Percentiles rank a stretch among this genome's conserved stretches.
These are phyloP conservation scores for Penicillium concentricum DNA, from an alignment of 2,329 filamentous ascomycete species.

Conservation along the genomic window DNA sequence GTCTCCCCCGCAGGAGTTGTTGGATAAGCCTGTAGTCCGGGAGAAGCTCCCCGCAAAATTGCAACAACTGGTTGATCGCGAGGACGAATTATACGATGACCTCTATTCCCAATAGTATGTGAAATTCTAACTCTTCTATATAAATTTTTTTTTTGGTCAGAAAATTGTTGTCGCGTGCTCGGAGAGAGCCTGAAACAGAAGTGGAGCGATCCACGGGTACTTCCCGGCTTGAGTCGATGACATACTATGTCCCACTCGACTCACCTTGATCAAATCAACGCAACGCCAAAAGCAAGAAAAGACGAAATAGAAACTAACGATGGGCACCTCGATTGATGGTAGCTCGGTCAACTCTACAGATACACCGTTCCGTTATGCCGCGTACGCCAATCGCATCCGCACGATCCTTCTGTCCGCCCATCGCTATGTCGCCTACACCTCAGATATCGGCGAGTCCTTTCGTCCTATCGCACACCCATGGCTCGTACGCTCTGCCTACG, in stretches of 20 bases:
- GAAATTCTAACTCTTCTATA: not conserved
- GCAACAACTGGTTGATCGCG: slow-evolving; percentile 56
- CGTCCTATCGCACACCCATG: slow-evolving; percentile 85
- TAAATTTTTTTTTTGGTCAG: not conserved
- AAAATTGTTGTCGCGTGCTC: not conserved
- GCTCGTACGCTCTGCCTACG: slow-evolving; percentile 80
- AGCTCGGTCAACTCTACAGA: slow-evolving; percentile 79
- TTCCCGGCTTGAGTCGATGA: slow-evolving; percentile 1
- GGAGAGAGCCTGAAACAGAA: not conserved
- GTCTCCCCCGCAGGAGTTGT: slow-evolving; percentile 14
- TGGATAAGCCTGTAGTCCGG: slow-evolving; percentile 45
- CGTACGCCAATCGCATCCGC: slow-evolving; percentile 79
- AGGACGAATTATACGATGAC: slow-evolving; percentile 75
- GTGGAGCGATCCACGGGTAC: not conserved
- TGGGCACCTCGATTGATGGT: slow-evolving; percentile 15
- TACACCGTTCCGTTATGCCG: slow-evolving; percentile 82
- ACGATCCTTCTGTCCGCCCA: slow-evolving; percentile 89
- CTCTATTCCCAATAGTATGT: slow-evolving; percentile 77
- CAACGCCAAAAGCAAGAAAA: not conserved
- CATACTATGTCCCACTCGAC: not conserved
- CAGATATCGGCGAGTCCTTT: slow-evolving; percentile 94
- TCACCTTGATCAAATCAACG: not conserved
- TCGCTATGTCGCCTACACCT: slow-evolving; percentile 95
- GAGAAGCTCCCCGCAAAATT: slow-evolving; percentile 55
- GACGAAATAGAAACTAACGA: slow-evolving; percentile 13